A percentile compares a stretch with the other conserved stretches of the same genome.
Evolutionary conservation across 352 stramenopile genomes (phyloP).

Genomic region (Phytophthora crassamura): DNA sequence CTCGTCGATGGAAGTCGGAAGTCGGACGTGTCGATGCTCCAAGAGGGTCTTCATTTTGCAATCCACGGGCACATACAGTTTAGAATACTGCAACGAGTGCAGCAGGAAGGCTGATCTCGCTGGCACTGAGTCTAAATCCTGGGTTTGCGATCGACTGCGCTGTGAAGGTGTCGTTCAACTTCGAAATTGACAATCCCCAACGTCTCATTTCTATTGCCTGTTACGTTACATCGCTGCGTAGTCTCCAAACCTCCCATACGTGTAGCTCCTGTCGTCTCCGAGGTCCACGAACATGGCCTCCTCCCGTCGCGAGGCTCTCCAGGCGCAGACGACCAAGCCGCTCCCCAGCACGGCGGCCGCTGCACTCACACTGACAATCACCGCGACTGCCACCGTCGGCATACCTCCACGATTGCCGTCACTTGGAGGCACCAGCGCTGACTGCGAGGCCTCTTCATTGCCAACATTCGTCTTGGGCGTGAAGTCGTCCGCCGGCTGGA

Average conservation of each 20-base stretch:
- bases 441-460: neutral
- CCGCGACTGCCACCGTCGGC: conserved; percentile 24
- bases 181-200: too few relatives aligned
- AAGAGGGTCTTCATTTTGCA: too few relatives aligned
- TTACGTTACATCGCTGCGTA: conserved; percentile 55
- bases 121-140: too few relatives aligned
- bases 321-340: conserved; percentile 33
- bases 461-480: conserved; percentile 3
- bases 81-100: too few relatives aligned
- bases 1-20: too few relatives aligned
- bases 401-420: conserved; percentile 17
- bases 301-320: conserved; percentile 35
- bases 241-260: conserved; percentile 38
- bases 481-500: conserved; percentile 28
- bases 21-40: too few relatives aligned
- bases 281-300: conserved; percentile 52
- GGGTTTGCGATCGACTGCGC: too few relatives aligned
- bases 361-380: conserved; percentile 37
- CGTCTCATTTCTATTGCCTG: neutral
- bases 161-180: too few relatives aligned
- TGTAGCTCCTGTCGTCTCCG: conserved; percentile 44
- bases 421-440: conserved; percentile 15
- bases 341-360: conserved; percentile 28
- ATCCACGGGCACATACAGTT: too few relatives aligned
- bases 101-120: too few relatives aligned